phyloP scores from a whole-genome alignment of 2,329 filamentous ascomycete species.

The Catunica adiposa region DNA sequence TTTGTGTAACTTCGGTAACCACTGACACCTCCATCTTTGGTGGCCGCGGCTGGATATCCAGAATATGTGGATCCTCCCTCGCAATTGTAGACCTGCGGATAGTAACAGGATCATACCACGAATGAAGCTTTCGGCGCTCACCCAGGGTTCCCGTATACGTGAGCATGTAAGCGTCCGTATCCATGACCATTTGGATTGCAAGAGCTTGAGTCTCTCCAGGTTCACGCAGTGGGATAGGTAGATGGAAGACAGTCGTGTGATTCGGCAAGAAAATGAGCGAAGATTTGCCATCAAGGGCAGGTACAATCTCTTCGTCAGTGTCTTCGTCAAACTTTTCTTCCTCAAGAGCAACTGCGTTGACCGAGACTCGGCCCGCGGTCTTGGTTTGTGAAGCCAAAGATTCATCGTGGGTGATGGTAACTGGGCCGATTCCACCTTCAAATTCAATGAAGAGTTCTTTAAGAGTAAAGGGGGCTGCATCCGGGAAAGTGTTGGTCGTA shows the following conservation, averaged over 20 bases:
- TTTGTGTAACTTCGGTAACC: constrained; percentile 46
- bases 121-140: constrained; percentile 25
- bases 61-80: constrained; percentile 33
- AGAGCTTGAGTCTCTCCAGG: constrained; percentile 58
- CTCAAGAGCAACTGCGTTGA: constrained; percentile 20
- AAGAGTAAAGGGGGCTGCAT: constrained; percentile 35
- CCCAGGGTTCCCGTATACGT: constrained; percentile 44
- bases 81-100: constrained; percentile 28
- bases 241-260: constrained; percentile 52
- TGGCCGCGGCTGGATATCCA: constrained; percentile 71
- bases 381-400: constrained; percentile 12
- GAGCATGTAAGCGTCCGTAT: constrained; percentile 49
- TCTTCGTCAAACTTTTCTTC: constrained; percentile 20
- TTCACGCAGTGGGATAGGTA: constrained; percentile 61
- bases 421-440: constrained; percentile 38
- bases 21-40: constrained; percentile 73
- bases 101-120: constrained; percentile 34
- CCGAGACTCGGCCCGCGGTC: constrained; percentile 16
- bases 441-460: constrained; percentile 38
- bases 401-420: constrained; percentile 32
- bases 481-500: constrained; percentile 36
- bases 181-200: constrained; percentile 45
- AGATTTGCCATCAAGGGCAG: constrained; percentile 15
- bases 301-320: constrained; percentile 17
- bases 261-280: constrained; percentile 30